Evolutionary conservation across 1,139 yeast species (phyloP).

Genomic region (Nakaseomyces kungkrabaensis): DNA sequence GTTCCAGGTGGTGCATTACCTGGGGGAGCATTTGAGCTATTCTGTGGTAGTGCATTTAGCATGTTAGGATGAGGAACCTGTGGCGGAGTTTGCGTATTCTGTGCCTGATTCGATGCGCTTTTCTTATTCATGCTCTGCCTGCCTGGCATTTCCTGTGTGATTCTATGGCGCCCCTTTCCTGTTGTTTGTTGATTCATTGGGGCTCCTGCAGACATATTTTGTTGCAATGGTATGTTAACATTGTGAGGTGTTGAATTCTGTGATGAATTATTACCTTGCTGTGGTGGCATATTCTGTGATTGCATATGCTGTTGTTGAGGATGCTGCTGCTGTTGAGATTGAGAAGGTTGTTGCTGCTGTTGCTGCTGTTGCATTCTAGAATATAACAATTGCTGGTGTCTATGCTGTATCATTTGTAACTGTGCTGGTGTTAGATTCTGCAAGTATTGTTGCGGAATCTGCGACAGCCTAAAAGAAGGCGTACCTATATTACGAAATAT

Average conservation of each 20-base stretch:
- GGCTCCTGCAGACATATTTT: constrained; percentile 2
- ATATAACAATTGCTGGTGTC: constrained; percentile 26
- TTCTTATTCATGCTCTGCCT: neutral
- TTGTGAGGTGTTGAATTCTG: constrained; percentile 4
- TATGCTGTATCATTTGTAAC: constrained; percentile 30
- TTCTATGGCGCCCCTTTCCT: neutral
- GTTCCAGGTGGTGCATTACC: neutral
- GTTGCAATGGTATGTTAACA: constrained; percentile 1
- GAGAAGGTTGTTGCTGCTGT: constrained; percentile 15
- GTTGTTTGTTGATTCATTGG: neutral
- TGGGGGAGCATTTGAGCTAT: neutral
- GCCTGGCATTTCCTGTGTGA: neutral
- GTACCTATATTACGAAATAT: constrained; percentile 29
- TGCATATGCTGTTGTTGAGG: constrained; percentile 13
- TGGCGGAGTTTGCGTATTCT: neutral
- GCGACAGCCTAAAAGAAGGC: constrained; percentile 28
- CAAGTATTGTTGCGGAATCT: constrained; percentile 26
- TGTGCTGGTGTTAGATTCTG: constrained; percentile 29
- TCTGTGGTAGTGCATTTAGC: neutral
- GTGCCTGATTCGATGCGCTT: neutral
- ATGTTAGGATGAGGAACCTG: neutral
- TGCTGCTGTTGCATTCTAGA: constrained; percentile 22
- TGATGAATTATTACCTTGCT: constrained; percentile 10
- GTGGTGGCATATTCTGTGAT: constrained; percentile 7
- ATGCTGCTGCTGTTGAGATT: constrained; percentile 12